Conservation (phyloP, 345 rosid genomes). For the Rhodomyrtus tomentosa region DNA sequence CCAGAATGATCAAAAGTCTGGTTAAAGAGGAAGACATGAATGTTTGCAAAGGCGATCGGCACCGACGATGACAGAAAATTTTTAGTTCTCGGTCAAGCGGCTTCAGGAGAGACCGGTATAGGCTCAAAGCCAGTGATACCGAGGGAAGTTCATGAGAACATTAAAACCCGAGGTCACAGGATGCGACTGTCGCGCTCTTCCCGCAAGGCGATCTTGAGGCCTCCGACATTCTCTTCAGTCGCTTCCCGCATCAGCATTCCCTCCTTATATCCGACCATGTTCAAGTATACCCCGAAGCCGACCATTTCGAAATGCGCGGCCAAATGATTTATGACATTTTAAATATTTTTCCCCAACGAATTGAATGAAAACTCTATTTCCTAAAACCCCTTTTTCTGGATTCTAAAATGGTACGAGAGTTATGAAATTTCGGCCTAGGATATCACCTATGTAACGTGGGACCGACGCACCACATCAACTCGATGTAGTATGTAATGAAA, state of each 20-base stretch:
- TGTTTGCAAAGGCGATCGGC: neutral
- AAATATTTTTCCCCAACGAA: too few relatives aligned
- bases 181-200: neutral
- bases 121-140: neutral
- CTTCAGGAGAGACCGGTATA: neutral
- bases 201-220: neutral
- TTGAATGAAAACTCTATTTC: neutral
- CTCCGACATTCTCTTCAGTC: neutral
- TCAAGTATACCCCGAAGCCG: neutral
- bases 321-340: too few relatives aligned
- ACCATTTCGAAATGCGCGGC: too few relatives aligned
- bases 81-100: neutral
- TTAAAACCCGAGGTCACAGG: neutral
- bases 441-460: neutral
- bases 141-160: neutral
- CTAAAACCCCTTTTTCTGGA: neutral
- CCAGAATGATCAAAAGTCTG: neutral
- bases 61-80: neutral
- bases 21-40: neutral
- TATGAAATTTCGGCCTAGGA: neutral
- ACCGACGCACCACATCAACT: neutral
- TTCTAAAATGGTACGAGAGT: neutral
- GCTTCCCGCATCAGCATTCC: neutral
- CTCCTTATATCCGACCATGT: neutral
- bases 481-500: neutral